A percentile compares a stretch with the other conserved stretches of the same genome.
Evolutionary conservation across 2,329 filamentous ascomycete genomes (phyloP).

Genomic region (Arthrobotrys sinensis): DNA sequence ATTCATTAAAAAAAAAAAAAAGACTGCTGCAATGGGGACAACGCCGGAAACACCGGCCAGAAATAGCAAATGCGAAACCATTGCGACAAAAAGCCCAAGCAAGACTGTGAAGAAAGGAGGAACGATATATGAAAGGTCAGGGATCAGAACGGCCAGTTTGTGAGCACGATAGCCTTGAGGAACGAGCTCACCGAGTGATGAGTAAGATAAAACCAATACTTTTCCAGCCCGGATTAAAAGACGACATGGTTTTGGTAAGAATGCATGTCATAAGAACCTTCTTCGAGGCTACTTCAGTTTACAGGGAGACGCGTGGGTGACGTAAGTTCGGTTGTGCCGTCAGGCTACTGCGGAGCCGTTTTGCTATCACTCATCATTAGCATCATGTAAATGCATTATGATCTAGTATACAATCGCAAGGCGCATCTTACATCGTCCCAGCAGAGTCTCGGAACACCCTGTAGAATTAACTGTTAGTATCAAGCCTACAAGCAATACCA

Average conservation of each 20-base stretch:
- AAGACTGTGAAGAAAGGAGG: background rate
- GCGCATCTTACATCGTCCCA: conserved; percentile 42
- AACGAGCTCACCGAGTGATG: background rate
- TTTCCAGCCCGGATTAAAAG: background rate
- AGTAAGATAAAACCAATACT: background rate
- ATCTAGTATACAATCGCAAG: conserved; percentile 38
- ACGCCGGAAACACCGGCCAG: background rate
- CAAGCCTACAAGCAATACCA: background rate
- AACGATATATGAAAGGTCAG: background rate
- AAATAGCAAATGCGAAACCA: conserved; percentile 3
- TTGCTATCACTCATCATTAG: conserved; percentile 42
- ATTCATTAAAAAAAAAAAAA: conserved; percentile 8
- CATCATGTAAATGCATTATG: conserved; percentile 21
- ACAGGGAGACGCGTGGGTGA: background rate
- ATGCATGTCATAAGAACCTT: background rate
- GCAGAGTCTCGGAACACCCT: conserved; percentile 52
- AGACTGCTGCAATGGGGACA: background rate
- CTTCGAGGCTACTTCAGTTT: conserved; percentile 3
- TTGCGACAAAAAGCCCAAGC: background rate
- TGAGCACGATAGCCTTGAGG: background rate
- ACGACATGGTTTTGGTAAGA: background rate
- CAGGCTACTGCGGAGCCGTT: conserved; percentile 30
- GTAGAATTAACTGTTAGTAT: conserved; percentile 17
- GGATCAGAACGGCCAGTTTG: background rate
- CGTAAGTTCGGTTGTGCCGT: background rate